phyloP scores from a whole-genome alignment of 1,139 yeast species.

The Candida sp. region DNA sequence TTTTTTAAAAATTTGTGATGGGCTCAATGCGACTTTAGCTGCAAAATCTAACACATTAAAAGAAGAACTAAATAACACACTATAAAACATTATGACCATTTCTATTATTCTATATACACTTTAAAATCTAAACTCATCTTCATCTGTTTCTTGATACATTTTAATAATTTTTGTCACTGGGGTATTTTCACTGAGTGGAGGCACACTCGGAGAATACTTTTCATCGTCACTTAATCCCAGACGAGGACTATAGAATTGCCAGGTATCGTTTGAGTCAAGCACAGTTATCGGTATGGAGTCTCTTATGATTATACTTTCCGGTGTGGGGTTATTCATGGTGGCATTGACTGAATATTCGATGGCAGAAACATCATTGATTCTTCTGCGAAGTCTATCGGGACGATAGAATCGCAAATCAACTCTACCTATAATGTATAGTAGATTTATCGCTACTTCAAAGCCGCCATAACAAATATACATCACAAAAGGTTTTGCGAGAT shows the following conservation, averaged over 20 bases:
- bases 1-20: background rate
- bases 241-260: background rate
- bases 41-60: background rate
- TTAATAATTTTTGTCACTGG: no score
- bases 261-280: background rate
- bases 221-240: no score
- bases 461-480: slow-evolving; percentile 41
- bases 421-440: slow-evolving; percentile 38
- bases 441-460: slow-evolving; percentile 32
- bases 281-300: no score
- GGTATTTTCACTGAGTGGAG: no score
- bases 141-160: background rate
- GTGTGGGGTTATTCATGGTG: background rate
- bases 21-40: background rate
- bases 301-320: no score
- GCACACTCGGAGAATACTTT: no score
- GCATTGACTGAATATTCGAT: slow-evolving; percentile 30
- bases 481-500: slow-evolving; percentile 22
- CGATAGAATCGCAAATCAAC: slow-evolving; percentile 46
- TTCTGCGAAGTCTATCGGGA: slow-evolving; percentile 39
- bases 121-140: background rate
- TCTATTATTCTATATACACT: no score
- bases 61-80: no score
- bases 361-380: slow-evolving; percentile 36
- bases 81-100: no score